These are phyloP conservation scores for Ulota crispa DNA, from an alignment of 225 moss, liverwort and hornwort genomes.

Conservation along the genomic window DNA sequence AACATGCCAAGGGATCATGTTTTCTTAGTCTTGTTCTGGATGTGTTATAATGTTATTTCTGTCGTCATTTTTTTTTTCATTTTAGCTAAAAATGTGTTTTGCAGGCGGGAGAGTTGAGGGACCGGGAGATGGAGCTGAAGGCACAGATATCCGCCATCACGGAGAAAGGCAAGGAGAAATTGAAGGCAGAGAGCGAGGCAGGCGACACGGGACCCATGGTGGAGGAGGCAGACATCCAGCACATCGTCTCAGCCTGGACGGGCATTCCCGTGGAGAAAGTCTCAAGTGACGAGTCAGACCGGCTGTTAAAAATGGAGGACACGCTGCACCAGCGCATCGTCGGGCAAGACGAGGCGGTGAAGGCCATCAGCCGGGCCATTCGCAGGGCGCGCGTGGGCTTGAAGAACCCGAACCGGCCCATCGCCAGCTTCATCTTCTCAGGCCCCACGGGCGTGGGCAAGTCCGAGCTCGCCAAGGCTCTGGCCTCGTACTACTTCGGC, in stretches of 20 bases:
- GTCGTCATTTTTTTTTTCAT: too few species aligned
- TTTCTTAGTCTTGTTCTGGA: too few species aligned
- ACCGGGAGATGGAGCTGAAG: slow-evolving; percentile 94
- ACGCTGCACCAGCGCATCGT: slow-evolving; percentile 87
- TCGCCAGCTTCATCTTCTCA: slow-evolving; percentile 97
- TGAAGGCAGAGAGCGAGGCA: slow-evolving; percentile 88
- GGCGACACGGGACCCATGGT: slow-evolving; percentile 79
- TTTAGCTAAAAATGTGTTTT: neutral
- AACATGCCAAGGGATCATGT: too few species aligned
- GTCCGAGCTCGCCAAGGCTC: slow-evolving; percentile 89
- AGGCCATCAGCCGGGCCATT: slow-evolving; percentile 83
- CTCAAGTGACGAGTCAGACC: slow-evolving; percentile 90
- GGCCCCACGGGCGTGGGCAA: slow-evolving; percentile 97
- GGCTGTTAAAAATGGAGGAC: slow-evolving; percentile 90
- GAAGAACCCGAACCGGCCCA: slow-evolving; percentile 90
- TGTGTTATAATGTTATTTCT: too few species aligned
- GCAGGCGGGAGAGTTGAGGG: slow-evolving; percentile 89
- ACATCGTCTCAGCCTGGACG: slow-evolving; percentile 95
- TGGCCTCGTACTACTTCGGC: slow-evolving; percentile 95
- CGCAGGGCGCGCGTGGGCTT: slow-evolving; percentile 80
- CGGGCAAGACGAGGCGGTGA: slow-evolving; percentile 93
- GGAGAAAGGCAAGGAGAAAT: slow-evolving; percentile 89
- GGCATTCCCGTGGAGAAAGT: slow-evolving; percentile 99
- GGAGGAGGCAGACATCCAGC: slow-evolving; percentile 90
- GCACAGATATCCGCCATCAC: slow-evolving; percentile 78